These are phyloP conservation scores for Cladosporium sp. DNA, from an alignment of 2,329 filamentous ascomycete genomes.

Conservation along the genomic window DNA sequence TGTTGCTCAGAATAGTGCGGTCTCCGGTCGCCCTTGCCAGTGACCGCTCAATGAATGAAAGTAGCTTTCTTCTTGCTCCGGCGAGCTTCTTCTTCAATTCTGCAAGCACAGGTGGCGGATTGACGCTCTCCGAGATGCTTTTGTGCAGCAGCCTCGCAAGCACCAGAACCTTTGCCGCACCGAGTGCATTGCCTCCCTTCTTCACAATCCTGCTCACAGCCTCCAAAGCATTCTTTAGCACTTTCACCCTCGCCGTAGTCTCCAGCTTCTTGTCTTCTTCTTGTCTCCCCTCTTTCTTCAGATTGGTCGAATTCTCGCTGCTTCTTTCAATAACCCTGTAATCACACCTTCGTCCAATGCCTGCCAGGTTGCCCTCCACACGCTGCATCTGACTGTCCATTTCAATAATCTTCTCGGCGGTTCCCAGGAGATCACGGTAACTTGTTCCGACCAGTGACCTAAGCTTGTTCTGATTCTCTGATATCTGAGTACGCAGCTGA, in stretches of 20 bases:
- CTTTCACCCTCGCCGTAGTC: conserved; percentile 26
- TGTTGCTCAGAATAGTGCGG: conserved; percentile 58
- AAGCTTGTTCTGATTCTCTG: conserved; percentile 62
- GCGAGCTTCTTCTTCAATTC: conserved; percentile 61
- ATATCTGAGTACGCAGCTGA: conserved; percentile 59
- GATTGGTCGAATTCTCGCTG: conserved; percentile 3
- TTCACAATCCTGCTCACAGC: conserved; percentile 52
- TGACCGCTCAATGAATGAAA: conserved; percentile 60
- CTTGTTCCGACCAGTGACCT: conserved; percentile 62
- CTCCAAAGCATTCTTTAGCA: conserved; percentile 54
- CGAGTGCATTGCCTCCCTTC: conserved; percentile 47
- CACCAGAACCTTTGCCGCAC: conserved; percentile 63
- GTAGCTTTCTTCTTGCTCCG: conserved; percentile 58
- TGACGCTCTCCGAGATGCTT: conserved; percentile 56
- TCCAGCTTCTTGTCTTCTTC: conserved; percentile 10
- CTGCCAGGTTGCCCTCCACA: conserved; percentile 66
- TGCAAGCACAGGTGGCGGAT: conserved; percentile 54
- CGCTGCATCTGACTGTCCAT: conserved; percentile 77
- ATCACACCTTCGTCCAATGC: conserved; percentile 74
- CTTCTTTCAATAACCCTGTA: conserved; percentile 60
- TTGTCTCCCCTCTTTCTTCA: conserved; percentile 11
- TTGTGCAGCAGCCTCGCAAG: conserved; percentile 72
- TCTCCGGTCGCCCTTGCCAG: conserved; percentile 32
- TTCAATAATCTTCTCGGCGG: conserved; percentile 86
- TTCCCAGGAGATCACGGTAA: conserved; percentile 86